Evolutionary conservation across 1,284 basidiomycete genomes (phyloP).

Genomic region (Cutaneotrichosporon mucoides): DNA sequence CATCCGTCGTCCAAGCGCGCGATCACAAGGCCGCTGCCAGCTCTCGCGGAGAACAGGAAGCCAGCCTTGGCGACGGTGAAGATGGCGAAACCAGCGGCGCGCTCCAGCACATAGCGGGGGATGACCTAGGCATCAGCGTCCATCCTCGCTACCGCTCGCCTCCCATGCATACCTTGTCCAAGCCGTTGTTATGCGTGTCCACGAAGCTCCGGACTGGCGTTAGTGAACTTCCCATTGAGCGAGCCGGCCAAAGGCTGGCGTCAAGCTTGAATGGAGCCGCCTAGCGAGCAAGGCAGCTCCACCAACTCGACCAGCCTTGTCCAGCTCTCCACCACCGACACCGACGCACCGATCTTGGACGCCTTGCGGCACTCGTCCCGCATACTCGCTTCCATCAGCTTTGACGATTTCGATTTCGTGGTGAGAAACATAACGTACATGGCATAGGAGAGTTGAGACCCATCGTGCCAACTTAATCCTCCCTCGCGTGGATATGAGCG

Average conservation of each 20-base stretch:
- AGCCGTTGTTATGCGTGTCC: conserved; percentile 46
- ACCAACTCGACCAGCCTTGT: too few species aligned
- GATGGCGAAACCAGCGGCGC: conserved; percentile 55
- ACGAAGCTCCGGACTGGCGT: conserved; percentile 48
- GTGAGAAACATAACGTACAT: conserved; percentile 24
- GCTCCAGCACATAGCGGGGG: conserved; percentile 44
- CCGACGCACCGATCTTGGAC: conserved; percentile 47
- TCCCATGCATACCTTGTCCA: conserved; percentile 43
- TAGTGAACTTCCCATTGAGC: background rate
- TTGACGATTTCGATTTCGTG: too few species aligned
- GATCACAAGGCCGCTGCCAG: conserved; percentile 88
- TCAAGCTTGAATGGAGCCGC: too few species aligned
- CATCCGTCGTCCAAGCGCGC: conserved; percentile 77
- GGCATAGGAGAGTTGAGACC: conserved; percentile 47
- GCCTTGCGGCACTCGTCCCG: conserved; percentile 57
- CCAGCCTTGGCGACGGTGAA: conserved; percentile 57
- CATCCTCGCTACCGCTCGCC: too few species aligned
- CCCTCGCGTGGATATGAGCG: too few species aligned
- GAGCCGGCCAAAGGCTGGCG: too few species aligned
- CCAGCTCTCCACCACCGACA: too few species aligned
- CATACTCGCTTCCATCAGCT: conserved; percentile 37
- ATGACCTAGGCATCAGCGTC: conserved; percentile 37
- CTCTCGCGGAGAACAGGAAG: conserved; percentile 59
- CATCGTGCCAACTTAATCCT: conserved; percentile 23
- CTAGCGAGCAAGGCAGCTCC: too few species aligned